phyloP scores from a whole-genome alignment of 139 green algal species.

The Tetraselmis striata region DNA sequence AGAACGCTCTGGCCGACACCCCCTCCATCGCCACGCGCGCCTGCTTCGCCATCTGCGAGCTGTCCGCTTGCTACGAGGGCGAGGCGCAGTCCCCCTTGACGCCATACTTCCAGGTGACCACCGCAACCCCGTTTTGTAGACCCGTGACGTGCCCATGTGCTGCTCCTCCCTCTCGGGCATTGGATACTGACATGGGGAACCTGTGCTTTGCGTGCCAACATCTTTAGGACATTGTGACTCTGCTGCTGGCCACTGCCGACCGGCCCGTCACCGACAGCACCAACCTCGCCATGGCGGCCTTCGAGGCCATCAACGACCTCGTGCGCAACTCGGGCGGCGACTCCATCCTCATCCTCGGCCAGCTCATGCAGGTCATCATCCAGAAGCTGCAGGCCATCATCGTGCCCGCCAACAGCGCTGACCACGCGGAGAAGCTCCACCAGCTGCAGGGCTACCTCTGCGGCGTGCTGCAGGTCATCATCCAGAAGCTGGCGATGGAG shows the following conservation, averaged over 20 bases:
- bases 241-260: neutral
- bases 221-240: neutral
- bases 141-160: neutral
- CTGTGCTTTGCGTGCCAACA: neutral
- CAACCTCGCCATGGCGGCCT: slow-evolving; percentile 51
- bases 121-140: slow-evolving; percentile 1
- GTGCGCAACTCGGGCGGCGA: slow-evolving; percentile 42
- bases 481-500: slow-evolving; percentile 73
- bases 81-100: slow-evolving; percentile 60
- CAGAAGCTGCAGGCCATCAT: neutral
- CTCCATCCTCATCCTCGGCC: neutral
- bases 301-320: slow-evolving; percentile 95
- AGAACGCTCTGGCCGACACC: slow-evolving; percentile 63
- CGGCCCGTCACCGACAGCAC: neutral
- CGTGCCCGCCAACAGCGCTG: neutral
- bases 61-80: slow-evolving; percentile 68
- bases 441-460: neutral
- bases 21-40: slow-evolving; percentile 70
- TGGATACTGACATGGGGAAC: neutral
- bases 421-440: neutral
- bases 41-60: slow-evolving; percentile 76
- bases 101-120: slow-evolving; percentile 68
- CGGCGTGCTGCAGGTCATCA: slow-evolving; percentile 35
- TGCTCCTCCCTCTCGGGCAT: neutral
- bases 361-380: neutral